Base-by-base conservation (phyloP, 1,284 basidiomycete species). In the Leccinum insolens region DNA sequence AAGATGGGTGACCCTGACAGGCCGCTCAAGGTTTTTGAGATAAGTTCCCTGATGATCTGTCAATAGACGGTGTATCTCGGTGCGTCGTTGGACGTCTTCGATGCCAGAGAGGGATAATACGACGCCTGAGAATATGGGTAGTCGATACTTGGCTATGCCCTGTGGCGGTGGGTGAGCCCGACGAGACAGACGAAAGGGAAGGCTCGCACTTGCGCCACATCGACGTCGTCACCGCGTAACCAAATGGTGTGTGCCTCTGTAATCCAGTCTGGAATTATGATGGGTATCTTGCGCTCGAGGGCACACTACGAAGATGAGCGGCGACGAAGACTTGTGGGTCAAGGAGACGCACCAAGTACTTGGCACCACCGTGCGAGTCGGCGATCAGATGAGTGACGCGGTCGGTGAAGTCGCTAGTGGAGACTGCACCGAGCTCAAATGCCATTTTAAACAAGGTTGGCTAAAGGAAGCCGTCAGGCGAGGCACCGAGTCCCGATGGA, bases 351-450 rank as follows among this genome's bases (percentile, higher is more conserved):
- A 87, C 92, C 76, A 76, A 81, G 75, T 95, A 95, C 76, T 95
- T 95, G n/a, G 89, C 84, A 28, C 92, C 89, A 7, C 91, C 91
- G 69, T 90, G 88, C 17, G 80, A 80, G 34, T 80, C 82, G 1
- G 93, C 91, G 60, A 95, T 82, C 46, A 95, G 84, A 79, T 95
- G 93, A 0, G 94, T 95, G 34, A 93, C 91, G 63, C 84, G 85
- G 76, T 93, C 91, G 0, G 92, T 95, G 65, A 95, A 88, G 66
- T 91, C 89, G 22, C 80, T 84, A 9, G 86, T 82, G 58, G 86
- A 83, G 31, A 82, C 80, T 15, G 92, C 94, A 15, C 94, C 94
- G 8, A 95, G 87, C 74, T 93, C 89, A 34, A 88, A 77, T 2
- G 91, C 94, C 73, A 90, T 85, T 68, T 89, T 89, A 74, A 92